Evolutionary conservation across 495 filamentous ascomycete genomes (phyloP), one percentile per base, ranked within the genome.

Genomic region (Corynascus novoguineensis): DNA sequence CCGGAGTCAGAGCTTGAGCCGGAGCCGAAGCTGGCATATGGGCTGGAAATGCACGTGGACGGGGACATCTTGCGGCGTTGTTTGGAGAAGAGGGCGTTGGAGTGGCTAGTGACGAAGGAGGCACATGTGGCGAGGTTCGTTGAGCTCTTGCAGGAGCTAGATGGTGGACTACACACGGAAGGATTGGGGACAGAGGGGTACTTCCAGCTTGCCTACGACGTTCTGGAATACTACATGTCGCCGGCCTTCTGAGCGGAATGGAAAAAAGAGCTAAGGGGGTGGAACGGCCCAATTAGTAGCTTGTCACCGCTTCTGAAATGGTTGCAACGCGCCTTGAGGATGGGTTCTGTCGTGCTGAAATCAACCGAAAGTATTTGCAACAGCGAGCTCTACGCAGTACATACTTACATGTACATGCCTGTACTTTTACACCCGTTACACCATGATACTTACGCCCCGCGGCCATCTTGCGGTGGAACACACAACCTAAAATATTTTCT

Each of bases 11-110:
- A 49, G 12, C 21, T 6, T 22, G 59, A 67, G 10, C 55, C 58
- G 1, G 71, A 75, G 49, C 70, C 71, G 14, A 42, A 22, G 27
- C 8, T 52, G n/a, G 60, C 58, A 19, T 62, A 55, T 5, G 73
- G 66, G 38, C 57, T 64, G 22, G 73, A 74, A 40, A 83, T 80
- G 77, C 85, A 88, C 25, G 71, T 91, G 8, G 80, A 91, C 59
- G 86, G 87, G 0, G 85, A 88, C 59, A 75, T 88, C 17, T 67
- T 91, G 38, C 67, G 66, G 50, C 73, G 78, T 21, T 74, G 72
- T 59, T 63, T 89, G 4, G 69, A 83, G n/a, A 65, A 67, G 53
- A 68, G 68, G 44, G 73, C 71, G 0, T 59, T 82, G 4, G 73
- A 78, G 42, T 61, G 71, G 46, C 60, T 88, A 29, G 60, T 79